Percentiles rank a stretch among this genome's conserved stretches.
Conservation (phyloP, 257 asterid species). For the Scutellaria barbata region DNA sequence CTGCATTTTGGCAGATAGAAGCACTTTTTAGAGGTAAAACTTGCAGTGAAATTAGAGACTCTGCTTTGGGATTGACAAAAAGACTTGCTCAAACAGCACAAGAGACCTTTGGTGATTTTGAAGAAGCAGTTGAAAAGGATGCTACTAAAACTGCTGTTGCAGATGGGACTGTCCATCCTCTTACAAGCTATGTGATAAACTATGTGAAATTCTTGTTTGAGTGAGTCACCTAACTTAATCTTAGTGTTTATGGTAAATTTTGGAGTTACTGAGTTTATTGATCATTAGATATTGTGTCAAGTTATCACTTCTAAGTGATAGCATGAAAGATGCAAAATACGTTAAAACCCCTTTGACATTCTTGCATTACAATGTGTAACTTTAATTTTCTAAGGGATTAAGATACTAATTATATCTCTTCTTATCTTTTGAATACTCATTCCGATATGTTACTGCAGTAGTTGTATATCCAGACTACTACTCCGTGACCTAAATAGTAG, state of each 20-base stretch:
- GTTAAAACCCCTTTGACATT: neutral
- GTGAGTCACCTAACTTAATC: slow-evolving; percentile 57
- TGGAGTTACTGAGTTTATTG: neutral
- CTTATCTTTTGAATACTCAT: slow-evolving; percentile 6
- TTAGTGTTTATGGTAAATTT: slow-evolving; percentile 23
- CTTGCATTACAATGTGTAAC: neutral
- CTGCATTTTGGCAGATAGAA: slow-evolving; percentile 65
- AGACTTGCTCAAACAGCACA: slow-evolving; percentile 97
- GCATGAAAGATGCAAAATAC: slow-evolving; percentile 11
- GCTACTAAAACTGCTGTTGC: slow-evolving; percentile 98
- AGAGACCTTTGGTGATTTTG: slow-evolving; percentile 95
- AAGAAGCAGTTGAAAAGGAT: slow-evolving; percentile 99
- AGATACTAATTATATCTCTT: neutral
- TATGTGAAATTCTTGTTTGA: slow-evolving; percentile 97
- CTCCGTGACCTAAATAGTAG: neutral
- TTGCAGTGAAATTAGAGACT: slow-evolving; percentile 83
- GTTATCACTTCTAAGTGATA: neutral
- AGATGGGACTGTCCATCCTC: slow-evolving; percentile 98
- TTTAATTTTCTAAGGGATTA: neutral
- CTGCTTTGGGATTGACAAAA: slow-evolving; percentile 96
- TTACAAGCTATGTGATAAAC: slow-evolving; percentile 98
- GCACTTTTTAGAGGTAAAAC: slow-evolving; percentile 87
- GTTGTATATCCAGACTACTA: neutral
- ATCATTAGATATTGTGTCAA: neutral
- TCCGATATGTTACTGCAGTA: neutral